Percentiles rank a stretch among this genome's conserved stretches.
Conservation (phyloP, 2,329 filamentous ascomycete species). For the Macrophomina pseudophaseolina region DNA sequence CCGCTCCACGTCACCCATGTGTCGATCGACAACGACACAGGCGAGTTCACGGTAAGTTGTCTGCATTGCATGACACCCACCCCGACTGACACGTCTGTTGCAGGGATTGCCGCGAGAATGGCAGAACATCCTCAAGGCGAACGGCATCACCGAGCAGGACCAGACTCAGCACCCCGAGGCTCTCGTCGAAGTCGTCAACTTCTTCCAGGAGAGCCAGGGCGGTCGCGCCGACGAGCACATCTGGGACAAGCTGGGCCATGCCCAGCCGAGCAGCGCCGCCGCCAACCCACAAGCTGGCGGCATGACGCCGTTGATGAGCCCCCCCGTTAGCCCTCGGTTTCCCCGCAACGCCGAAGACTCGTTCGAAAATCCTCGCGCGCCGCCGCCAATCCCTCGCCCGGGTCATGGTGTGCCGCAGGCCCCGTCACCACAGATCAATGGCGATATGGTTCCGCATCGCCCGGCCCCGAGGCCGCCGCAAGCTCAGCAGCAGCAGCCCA, state of each 20-base stretch:
- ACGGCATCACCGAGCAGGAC: constrained; percentile 94
- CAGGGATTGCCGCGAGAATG: constrained; percentile 96
- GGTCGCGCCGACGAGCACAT: constrained; percentile 81
- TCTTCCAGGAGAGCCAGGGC: constrained; percentile 94
- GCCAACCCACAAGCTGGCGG: constrained; percentile 28
- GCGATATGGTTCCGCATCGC: constrained; percentile 73
- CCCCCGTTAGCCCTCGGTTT: constrained; percentile 83
- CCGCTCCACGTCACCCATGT: constrained; percentile 98
- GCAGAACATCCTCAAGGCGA: constrained; percentile 94
- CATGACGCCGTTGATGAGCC: constrained; percentile 67
- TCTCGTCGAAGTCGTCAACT: constrained; percentile 92
- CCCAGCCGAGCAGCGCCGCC: constrained; percentile 58
- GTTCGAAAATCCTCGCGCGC: constrained; percentile 95
- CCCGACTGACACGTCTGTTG: constrained; percentile 23
- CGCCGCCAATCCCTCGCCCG: constrained; percentile 77
- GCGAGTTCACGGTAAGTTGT: constrained; percentile 82
- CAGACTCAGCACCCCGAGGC: constrained; percentile 95
- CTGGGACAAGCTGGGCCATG: constrained; percentile 95
- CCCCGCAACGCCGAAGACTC: constrained; percentile 83
- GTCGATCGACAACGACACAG: constrained; percentile 93
- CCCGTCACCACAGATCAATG: constrained; percentile 46
- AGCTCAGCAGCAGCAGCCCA: constrained; percentile 46
- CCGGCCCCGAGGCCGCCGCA: constrained; percentile 85
- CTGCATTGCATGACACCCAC: constrained; percentile 8
- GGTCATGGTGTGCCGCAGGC: constrained; percentile 52